Percentiles rank a stretch among this genome's conserved stretches.
These are phyloP conservation scores for Ogataea wickerhamii DNA, from an alignment of 805 yeast genomes.

Conservation along the genomic window DNA sequence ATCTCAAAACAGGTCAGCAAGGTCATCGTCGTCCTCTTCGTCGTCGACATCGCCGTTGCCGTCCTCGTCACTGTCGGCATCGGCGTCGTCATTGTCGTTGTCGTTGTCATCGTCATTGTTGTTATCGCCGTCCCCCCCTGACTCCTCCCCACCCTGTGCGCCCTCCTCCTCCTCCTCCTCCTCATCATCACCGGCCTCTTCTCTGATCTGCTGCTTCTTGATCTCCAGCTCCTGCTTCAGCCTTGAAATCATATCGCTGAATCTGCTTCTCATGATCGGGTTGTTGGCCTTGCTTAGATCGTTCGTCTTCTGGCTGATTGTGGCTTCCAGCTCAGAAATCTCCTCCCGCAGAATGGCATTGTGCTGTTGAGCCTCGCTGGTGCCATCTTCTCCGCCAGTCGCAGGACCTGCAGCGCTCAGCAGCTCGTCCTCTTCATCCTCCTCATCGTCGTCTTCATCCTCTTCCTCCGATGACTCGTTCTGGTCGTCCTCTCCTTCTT, in stretches of 20 bases:
- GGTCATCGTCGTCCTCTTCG: slow-evolving; percentile 31
- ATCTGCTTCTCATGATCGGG: slow-evolving; percentile 83
- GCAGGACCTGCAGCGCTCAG: slow-evolving; percentile 32
- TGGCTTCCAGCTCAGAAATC: slow-evolving; percentile 72
- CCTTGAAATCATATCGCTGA: slow-evolving; percentile 73
- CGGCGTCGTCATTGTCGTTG: slow-evolving; percentile 21
- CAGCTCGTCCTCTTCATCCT: slow-evolving; percentile 42
- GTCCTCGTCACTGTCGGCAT: slow-evolving; percentile 20
- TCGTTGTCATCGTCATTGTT: slow-evolving; percentile 27
- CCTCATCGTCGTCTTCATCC: slow-evolving; percentile 48
- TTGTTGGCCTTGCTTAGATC: slow-evolving; percentile 73
- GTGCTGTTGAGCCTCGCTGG: slow-evolving; percentile 54
- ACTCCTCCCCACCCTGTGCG: slow-evolving; percentile 29
- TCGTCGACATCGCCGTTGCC: slow-evolving; percentile 21
- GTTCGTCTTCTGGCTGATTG: slow-evolving; percentile 68
- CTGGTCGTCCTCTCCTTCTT: slow-evolving; percentile 44
- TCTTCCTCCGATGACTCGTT: slow-evolving; percentile 41
- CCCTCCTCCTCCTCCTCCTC: slow-evolving; percentile 58
- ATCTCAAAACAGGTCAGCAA: slow-evolving; percentile 26
- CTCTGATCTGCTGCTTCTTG: slow-evolving; percentile 62
- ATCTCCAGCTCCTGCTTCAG: slow-evolving; percentile 77
- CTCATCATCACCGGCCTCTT: slow-evolving; percentile 31
- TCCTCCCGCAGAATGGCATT: slow-evolving; percentile 79
- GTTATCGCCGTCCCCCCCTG: slow-evolving; percentile 15
- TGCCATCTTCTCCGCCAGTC: slow-evolving; percentile 33